phyloP scores from a whole-genome alignment of 306 rosid genomes.

The Arachis stenosperma region DNA sequence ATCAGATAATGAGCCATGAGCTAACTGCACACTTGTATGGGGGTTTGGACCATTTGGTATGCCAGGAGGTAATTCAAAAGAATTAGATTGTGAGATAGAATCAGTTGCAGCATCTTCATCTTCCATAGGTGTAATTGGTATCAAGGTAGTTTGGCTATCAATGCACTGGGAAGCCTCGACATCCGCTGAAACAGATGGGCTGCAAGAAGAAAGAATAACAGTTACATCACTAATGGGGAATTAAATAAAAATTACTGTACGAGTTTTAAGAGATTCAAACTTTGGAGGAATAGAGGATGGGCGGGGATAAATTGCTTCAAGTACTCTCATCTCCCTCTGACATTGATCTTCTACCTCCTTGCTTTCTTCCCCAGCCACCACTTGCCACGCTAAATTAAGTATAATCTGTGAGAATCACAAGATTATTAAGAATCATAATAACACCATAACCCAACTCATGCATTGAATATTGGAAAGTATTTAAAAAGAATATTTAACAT shows the following conservation, averaged over 20 bases:
- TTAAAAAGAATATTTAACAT: conserved; percentile 1
- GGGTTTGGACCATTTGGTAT: conserved; percentile 35
- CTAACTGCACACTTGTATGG: conserved; percentile 37
- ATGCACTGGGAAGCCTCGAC: conserved; percentile 45
- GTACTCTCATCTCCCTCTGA: conserved; percentile 87
- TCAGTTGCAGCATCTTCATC: conserved; percentile 70
- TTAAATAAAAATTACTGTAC: conserved; percentile 19
- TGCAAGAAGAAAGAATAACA: conserved; percentile 38
- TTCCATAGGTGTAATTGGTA: conserved; percentile 86
- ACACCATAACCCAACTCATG: conserved; percentile 20
- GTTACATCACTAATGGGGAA: conserved; percentile 33
- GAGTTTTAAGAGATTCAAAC: conserved; percentile 53
- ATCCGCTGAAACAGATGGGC: conserved; percentile 58
- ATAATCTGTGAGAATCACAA: conserved; percentile 52
- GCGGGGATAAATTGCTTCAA: conserved; percentile 92
- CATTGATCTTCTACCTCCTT: conserved; percentile 62
- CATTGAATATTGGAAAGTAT: conserved; percentile 9
- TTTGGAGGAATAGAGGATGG: conserved; percentile 85
- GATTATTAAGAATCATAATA: conserved; percentile 20
- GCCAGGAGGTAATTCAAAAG: conserved; percentile 44
- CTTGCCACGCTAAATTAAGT: conserved; percentile 70
- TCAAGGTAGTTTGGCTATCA: conserved; percentile 50
- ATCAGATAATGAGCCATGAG: conserved; percentile 54
- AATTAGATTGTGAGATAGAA: conserved; percentile 32
- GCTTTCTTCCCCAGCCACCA: conserved; percentile 93